These are phyloP conservation scores for Debaryomyces castellii DNA, from an alignment of 805 yeast genomes.

Conservation along the genomic window DNA sequence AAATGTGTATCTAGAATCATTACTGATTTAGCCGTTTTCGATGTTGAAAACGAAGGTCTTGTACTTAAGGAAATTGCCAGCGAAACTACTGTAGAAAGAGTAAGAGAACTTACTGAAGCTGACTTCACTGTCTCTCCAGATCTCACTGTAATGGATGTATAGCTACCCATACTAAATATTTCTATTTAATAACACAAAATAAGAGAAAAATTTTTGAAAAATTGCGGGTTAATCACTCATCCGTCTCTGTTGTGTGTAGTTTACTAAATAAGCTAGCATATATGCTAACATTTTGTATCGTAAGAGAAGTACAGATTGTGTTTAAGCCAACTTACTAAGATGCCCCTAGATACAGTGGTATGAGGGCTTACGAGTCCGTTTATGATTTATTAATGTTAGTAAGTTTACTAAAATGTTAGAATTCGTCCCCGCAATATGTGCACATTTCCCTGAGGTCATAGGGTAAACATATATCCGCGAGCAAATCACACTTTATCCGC, in stretches of 20 bases:
- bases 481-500: neutral
- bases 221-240: neutral
- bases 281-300: too few relatives aligned
- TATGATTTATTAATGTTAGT: neutral
- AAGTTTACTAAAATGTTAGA: neutral
- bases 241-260: too few relatives aligned
- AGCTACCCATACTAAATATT: neutral
- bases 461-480: neutral
- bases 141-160: conserved; percentile 16
- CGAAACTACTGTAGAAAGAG: conserved; percentile 40
- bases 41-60: conserved; percentile 31
- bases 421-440: neutral
- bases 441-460: neutral
- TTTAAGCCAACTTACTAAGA: neutral
- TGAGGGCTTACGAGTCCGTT: neutral
- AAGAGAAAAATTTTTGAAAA: neutral
- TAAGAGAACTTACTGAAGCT: conserved; percentile 40
- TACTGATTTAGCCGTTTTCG: conserved; percentile 50
- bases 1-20: conserved; percentile 45
- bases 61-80: conserved; percentile 42
- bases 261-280: too few relatives aligned
- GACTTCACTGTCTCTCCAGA: conserved; percentile 32
- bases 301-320: neutral
- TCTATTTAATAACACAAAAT: neutral
- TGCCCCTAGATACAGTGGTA: neutral